A percentile compares a stretch with the other conserved stretches of the same genome.
Conservation (phyloP, 768 basidiomycete species). For the Suillus americanus region DNA sequence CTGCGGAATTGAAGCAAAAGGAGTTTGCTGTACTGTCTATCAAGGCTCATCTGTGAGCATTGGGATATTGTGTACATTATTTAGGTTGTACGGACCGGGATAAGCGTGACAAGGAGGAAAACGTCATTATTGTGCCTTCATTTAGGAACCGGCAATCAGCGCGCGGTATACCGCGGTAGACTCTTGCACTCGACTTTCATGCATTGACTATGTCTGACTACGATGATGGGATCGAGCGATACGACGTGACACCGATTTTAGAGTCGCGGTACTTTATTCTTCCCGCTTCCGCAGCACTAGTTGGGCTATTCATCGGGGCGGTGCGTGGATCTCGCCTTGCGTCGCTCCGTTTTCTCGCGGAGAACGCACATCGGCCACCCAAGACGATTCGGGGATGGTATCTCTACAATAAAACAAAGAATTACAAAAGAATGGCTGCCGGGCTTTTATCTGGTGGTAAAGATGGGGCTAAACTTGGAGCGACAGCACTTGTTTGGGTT, state of each 20-base stretch:
- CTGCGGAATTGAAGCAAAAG: slow-evolving; percentile 55
- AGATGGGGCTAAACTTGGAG: slow-evolving; percentile 54
- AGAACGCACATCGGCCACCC: slow-evolving; percentile 87
- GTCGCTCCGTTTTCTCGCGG: slow-evolving; percentile 83
- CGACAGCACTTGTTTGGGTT: slow-evolving; percentile 48
- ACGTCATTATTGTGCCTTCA: background rate
- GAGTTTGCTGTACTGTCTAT: slow-evolving; percentile 60
- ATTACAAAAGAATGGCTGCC: slow-evolving; percentile 78
- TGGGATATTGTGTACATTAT: background rate
- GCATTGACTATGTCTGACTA: slow-evolving; percentile 18
- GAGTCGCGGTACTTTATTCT: slow-evolving; percentile 57
- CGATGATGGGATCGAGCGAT: slow-evolving; percentile 15
- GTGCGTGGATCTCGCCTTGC: slow-evolving; percentile 70
- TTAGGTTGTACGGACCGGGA: background rate
- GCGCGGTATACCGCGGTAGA: background rate
- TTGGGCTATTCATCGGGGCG: slow-evolving; percentile 70
- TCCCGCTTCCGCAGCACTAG: slow-evolving; percentile 55
- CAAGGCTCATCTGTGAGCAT: slow-evolving; percentile 50
- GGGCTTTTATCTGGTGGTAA: slow-evolving; percentile 65
- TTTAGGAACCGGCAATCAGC: background rate
- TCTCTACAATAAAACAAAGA: slow-evolving; percentile 95
- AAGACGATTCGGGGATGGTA: slow-evolving; percentile 91
- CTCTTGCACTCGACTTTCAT: background rate
- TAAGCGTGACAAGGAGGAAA: background rate
- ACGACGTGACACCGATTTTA: slow-evolving; percentile 32